These are phyloP conservation scores for Mycothermus thermophilus DNA, from an alignment of 495 filamentous ascomycete species.

Conservation along the genomic window DNA sequence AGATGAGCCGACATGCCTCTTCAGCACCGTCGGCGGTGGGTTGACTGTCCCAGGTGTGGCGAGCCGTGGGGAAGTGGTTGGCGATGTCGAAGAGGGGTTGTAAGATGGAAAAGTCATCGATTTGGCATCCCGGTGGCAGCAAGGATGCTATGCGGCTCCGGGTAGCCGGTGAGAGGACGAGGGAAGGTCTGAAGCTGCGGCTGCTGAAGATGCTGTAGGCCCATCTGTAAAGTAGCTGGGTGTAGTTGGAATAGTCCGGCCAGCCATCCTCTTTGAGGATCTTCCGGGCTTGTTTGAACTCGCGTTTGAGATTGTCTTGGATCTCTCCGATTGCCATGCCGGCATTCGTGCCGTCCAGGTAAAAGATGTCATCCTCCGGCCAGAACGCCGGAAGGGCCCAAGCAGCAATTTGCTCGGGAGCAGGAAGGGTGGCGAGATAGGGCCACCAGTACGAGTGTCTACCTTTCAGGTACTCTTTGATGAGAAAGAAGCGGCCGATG, in stretches of 20 bases:
- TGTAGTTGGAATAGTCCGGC: constrained; percentile 20
- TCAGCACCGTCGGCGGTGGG: constrained; percentile 13
- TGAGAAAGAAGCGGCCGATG: constrained; percentile 34
- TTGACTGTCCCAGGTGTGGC: constrained; percentile 32
- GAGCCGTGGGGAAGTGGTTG: constrained; percentile 35
- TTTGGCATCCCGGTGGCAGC: constrained; percentile 11
- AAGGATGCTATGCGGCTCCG: constrained; percentile 4
- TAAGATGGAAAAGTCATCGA: constrained; percentile 39
- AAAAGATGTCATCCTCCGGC: constrained; percentile 31
- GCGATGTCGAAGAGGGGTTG: constrained; percentile 40
- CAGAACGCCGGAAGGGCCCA: constrained; percentile 32
- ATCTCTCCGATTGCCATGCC: constrained; percentile 32
- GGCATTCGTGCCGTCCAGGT: constrained; percentile 37
- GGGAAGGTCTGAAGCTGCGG: constrained; percentile 38
- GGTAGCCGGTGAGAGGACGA: constrained; percentile 20
- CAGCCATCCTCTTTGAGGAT: constrained; percentile 23
- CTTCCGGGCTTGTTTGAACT: constrained; percentile 31
- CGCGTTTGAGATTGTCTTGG: constrained; percentile 23
- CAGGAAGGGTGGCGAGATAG: constrained; percentile 38
- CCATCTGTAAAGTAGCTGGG: constrained; percentile 37
- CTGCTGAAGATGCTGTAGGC: constrained; percentile 41
- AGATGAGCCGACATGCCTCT: constrained; percentile 18
- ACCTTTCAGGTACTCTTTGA: constrained; percentile 33
- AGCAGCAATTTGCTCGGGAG: constrained; percentile 26
- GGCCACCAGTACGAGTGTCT: constrained; percentile 35